These are phyloP conservation scores for Chlamydomonas schloesseri DNA, from an alignment of 139 green algal species.

Conservation along the genomic window DNA sequence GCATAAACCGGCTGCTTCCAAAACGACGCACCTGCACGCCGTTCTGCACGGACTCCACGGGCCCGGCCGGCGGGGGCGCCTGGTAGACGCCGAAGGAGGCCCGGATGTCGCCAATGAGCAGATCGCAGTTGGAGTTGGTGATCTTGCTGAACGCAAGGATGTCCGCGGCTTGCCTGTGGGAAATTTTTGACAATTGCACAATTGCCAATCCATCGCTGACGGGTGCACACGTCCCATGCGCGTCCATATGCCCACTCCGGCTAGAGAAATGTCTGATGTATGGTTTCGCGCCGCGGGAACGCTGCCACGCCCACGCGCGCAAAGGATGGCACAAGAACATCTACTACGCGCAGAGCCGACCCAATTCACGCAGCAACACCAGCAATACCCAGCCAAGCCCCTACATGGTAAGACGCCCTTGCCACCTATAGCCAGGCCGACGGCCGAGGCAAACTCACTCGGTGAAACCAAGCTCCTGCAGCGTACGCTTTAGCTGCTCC, in stretches of 20 bases:
- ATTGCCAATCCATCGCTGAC: not conserved
- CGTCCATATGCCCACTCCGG: not conserved
- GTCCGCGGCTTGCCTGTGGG: not conserved
- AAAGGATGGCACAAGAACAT: too few relatives aligned
- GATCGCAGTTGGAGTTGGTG: conserved; percentile 33
- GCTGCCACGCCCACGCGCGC: too few relatives aligned
- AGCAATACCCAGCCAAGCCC: too few relatives aligned
- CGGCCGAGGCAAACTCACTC: not conserved
- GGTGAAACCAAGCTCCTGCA: conserved; percentile 27
- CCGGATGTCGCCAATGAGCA: conserved; percentile 42
- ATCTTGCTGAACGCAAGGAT: conserved; percentile 36
- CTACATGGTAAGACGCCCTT: not conserved
- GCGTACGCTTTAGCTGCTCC: conserved; percentile 18
- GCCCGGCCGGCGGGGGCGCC: not conserved
- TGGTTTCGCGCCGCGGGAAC: too few relatives aligned
- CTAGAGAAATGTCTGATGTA: not conserved
- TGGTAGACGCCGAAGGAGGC: conserved; percentile 37
- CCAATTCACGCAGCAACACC: not conserved
- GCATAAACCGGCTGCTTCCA: too few relatives aligned
- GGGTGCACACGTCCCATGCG: not conserved
- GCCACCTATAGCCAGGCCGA: not conserved
- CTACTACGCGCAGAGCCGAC: not conserved
- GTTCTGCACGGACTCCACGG: conserved; percentile 10
- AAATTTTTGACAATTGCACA: not conserved
- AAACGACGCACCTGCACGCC: not conserved